Conservation (phyloP, 2,329 filamentous ascomycete genomes). For the Chalara sp. region DNA sequence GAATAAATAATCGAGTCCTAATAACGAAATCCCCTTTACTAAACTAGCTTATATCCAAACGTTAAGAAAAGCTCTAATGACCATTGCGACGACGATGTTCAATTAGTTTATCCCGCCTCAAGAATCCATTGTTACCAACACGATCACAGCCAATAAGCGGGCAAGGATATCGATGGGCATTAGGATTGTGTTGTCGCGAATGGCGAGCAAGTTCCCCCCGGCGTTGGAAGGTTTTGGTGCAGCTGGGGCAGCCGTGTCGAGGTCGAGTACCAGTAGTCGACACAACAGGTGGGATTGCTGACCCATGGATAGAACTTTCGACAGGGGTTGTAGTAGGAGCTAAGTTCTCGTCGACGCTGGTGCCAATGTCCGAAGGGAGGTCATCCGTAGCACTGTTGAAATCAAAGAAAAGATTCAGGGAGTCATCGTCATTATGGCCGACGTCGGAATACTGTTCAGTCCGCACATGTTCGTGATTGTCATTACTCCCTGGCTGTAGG, state of each 20-base stretch:
- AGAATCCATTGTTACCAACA: background rate
- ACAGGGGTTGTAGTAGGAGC: background rate
- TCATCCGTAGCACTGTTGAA: too few relatives aligned
- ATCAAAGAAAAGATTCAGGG: too few relatives aligned
- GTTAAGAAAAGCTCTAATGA: too few relatives aligned
- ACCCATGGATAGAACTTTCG: background rate
- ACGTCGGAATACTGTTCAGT: too few relatives aligned
- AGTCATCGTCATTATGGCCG: too few relatives aligned
- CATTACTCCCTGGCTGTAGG: too few relatives aligned
- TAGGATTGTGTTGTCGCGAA: background rate
- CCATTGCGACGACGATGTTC: background rate
- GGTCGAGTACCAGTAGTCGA: background rate
- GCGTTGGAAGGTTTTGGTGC: background rate
- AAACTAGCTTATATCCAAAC: too few relatives aligned
- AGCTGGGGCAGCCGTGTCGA: background rate
- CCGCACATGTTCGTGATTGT: too few relatives aligned
- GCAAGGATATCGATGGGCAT: background rate
- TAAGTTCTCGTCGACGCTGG: background rate
- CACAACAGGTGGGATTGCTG: background rate
- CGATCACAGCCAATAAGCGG: background rate
- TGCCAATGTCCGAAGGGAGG: too few relatives aligned
- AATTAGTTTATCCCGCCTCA: background rate
- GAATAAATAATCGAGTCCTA: too few relatives aligned
- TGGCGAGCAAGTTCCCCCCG: background rate
- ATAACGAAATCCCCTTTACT: too few relatives aligned